phyloP scores from a whole-genome alignment of 352 stramenopile species.

The Phytopythium kandeliae region DNA sequence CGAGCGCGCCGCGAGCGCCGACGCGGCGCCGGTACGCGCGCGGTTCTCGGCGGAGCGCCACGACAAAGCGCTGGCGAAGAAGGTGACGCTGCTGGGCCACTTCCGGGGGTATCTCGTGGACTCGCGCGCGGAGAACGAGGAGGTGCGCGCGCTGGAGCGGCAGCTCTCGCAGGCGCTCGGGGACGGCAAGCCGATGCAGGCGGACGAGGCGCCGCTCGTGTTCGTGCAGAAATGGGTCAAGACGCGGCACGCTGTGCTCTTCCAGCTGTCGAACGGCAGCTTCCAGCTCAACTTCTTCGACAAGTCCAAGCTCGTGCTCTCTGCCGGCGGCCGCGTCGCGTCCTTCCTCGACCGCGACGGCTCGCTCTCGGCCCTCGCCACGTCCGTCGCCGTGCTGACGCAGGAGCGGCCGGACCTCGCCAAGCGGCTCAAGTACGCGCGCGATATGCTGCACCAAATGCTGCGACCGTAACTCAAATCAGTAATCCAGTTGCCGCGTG shows the following conservation, averaged over 20 bases:
- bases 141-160: slow-evolving; percentile 34
- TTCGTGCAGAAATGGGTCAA: slow-evolving; percentile 99
- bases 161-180: slow-evolving; percentile 26
- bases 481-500: not conserved
- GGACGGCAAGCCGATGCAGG: slow-evolving; percentile 17
- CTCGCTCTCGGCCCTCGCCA: slow-evolving; percentile 44
- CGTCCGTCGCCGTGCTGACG: slow-evolving; percentile 47
- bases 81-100: slow-evolving; percentile 97
- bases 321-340: slow-evolving; percentile 80
- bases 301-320: slow-evolving; percentile 94
- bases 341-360: slow-evolving; percentile 88
- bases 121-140: slow-evolving; percentile 46
- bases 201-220: slow-evolving; percentile 46
- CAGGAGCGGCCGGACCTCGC: slow-evolving; percentile 55
- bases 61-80: slow-evolving; percentile 92
- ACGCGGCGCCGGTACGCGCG: slow-evolving; percentile 20
- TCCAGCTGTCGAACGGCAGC: slow-evolving; percentile 95
- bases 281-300: slow-evolving; percentile 97
- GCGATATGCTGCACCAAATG: slow-evolving; percentile 97
- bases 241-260: slow-evolving; percentile 97
- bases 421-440: slow-evolving; percentile 89
- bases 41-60: slow-evolving; percentile 58
- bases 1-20: slow-evolving; percentile 72
- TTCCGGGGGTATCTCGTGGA: slow-evolving; percentile 97
- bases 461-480: slow-evolving; percentile 16